A percentile compares a stretch with the other conserved stretches of the same genome.
These are phyloP conservation scores for Mortierella sp. DNA, from an alignment of 371 early-diverging fungal genomes.

Conservation along the genomic window DNA sequence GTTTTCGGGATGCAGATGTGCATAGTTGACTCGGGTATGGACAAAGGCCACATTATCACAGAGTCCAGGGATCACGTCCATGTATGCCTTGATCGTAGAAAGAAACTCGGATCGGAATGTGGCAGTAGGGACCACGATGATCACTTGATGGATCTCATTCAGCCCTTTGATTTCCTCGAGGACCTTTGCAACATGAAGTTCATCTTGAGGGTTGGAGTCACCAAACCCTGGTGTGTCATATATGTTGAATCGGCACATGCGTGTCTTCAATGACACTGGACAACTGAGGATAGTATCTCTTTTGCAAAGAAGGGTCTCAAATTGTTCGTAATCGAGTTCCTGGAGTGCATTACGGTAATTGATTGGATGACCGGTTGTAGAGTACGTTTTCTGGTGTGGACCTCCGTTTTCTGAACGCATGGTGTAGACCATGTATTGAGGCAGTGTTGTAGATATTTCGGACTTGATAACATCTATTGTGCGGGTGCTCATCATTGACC, in stretches of 20 bases:
- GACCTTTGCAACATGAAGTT: slow-evolving; percentile 9
- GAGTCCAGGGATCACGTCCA: slow-evolving; percentile 9
- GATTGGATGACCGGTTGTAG: no score
- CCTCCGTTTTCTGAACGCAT: no score
- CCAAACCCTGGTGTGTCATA: slow-evolving; percentile 22
- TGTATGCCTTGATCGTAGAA: background rate
- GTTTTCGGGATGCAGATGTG: slow-evolving; percentile 4
- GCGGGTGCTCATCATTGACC: background rate
- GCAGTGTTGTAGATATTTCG: no score
- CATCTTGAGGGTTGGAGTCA: slow-evolving; percentile 11
- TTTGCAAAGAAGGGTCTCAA: no score
- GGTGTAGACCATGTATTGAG: no score
- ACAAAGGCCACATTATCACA: slow-evolving; percentile 12
- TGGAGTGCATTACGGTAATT: no score
- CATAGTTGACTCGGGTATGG: slow-evolving; percentile 11
- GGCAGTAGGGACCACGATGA: slow-evolving; percentile 4
- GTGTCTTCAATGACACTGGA: background rate
- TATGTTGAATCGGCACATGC: slow-evolving; percentile 4
- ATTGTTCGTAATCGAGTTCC: no score
- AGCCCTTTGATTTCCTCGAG: background rate
- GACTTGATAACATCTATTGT: background rate
- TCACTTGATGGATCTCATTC: slow-evolving; percentile 3
- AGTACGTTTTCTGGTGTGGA: no score
- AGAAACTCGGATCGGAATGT: slow-evolving; percentile 9
- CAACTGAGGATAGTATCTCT: no score